These are phyloP conservation scores for Camelina laxa DNA, from an alignment of 345 rosid genomes.

Conservation along the genomic window DNA sequence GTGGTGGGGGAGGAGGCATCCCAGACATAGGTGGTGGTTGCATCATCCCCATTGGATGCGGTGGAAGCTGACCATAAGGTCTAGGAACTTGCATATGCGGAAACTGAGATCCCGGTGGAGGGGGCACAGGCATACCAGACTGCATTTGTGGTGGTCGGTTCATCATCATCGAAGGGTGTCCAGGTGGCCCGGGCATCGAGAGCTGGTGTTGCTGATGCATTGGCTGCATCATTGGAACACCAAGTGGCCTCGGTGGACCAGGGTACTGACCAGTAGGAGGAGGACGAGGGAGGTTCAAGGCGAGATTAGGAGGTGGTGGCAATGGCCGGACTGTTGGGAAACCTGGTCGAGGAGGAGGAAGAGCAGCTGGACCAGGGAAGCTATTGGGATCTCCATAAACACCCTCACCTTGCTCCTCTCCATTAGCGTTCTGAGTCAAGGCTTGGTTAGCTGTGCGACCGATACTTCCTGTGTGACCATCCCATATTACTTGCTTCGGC, in stretches of 20 bases:
- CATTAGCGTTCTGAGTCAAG: background rate
- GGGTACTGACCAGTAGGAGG: background rate
- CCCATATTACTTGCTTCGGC: background rate
- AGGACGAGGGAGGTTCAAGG: background rate
- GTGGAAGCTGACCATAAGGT: background rate
- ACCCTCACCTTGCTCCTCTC: background rate
- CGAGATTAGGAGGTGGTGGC: background rate
- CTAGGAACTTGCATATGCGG: background rate
- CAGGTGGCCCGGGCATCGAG: background rate
- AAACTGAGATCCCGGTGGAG: background rate
- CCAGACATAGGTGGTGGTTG: background rate
- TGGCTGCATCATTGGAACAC: slow-evolving; percentile 2
- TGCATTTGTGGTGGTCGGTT: background rate
- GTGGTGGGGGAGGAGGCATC: background rate
- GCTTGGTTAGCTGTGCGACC: background rate
- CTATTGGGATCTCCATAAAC: background rate
- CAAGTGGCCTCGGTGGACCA: background rate
- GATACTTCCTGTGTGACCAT: background rate
- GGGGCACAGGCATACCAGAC: background rate
- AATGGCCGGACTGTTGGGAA: background rate
- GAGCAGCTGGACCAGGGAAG: slow-evolving; percentile 1
- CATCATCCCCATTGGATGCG: background rate
- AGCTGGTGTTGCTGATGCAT: background rate
- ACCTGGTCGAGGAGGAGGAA: background rate
- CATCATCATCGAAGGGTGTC: background rate